phyloP scores from a whole-genome alignment of 139 green algal genomes.

The Haematococcus lacustris region DNA sequence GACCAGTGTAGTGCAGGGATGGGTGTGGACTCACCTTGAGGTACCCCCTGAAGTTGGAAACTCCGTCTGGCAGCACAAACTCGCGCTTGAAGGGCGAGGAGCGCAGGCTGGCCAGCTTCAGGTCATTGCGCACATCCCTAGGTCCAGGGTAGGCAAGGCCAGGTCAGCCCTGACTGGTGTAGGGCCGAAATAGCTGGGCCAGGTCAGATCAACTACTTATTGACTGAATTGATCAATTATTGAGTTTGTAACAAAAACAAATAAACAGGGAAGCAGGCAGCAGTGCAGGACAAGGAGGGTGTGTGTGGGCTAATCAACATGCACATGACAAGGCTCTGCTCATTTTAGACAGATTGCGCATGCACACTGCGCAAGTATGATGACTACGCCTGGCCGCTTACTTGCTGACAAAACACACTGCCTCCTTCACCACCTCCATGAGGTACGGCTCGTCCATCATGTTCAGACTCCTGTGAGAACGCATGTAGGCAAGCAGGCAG shows the following conservation, averaged over 20 bases:
- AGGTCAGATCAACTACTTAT: too few species aligned
- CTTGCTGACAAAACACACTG: slow-evolving; percentile 74
- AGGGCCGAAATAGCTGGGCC: neutral
- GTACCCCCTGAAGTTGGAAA: slow-evolving; percentile 75
- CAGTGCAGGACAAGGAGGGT: too few species aligned
- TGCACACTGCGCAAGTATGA: too few species aligned
- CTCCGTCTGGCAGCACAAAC: slow-evolving; percentile 90
- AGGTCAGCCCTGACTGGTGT: neutral
- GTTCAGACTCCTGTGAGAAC: slow-evolving; percentile 67
- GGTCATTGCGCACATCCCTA: slow-evolving; percentile 23
- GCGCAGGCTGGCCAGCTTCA: slow-evolving; percentile 18
- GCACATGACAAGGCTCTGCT: too few species aligned
- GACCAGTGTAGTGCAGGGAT: too few species aligned
- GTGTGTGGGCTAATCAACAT: too few species aligned
- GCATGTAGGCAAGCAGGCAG: neutral
- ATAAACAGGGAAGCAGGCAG: too few species aligned
- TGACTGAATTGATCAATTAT: too few species aligned
- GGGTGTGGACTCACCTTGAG: slow-evolving; percentile 40
- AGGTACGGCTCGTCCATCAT: slow-evolving; percentile 93
- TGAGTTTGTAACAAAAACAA: too few species aligned
- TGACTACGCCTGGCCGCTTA: too few species aligned
- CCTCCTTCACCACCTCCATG: slow-evolving; percentile 91
- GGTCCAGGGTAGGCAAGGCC: neutral
- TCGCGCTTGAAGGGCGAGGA: slow-evolving; percentile 52
- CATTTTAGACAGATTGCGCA: too few species aligned